These are phyloP conservation scores for Rosellinia necatrix DNA, from an alignment of 2,329 filamentous ascomycete species.

Conservation along the genomic window DNA sequence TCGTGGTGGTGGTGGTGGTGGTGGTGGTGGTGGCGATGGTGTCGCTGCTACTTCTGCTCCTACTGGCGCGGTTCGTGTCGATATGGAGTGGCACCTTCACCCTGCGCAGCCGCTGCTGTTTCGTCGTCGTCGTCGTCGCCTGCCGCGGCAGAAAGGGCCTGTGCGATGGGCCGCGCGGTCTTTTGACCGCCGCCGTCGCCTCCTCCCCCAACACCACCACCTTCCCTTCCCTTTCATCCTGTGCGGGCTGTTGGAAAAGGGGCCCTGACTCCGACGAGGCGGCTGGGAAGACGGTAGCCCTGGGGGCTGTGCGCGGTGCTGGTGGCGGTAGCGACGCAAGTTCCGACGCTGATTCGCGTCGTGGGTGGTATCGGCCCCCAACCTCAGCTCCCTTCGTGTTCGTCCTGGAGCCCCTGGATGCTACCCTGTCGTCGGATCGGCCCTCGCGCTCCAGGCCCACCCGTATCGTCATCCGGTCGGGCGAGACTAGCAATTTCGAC, in stretches of 20 bases:
- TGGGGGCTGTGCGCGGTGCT: not conserved
- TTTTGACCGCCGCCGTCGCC: too few relatives aligned
- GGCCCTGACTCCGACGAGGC: not conserved
- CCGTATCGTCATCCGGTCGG: constrained; percentile 20
- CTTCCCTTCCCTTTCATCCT: not conserved
- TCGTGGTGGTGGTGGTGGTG: too few relatives aligned
- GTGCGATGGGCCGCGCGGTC: too few relatives aligned
- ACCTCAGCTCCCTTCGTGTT: not conserved
- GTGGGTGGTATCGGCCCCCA: not conserved
- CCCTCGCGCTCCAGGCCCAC: constrained; percentile 8
- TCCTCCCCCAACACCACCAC: too few relatives aligned
- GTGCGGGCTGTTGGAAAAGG: not conserved
- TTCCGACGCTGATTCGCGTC: too few relatives aligned
- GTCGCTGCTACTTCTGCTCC: too few relatives aligned
- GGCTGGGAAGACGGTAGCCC: not conserved
- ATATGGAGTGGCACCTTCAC: too few relatives aligned
- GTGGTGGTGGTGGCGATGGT: too few relatives aligned
- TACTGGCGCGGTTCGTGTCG: constrained; percentile 1
- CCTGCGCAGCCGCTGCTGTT: too few relatives aligned
- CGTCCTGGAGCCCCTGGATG: not conserved
- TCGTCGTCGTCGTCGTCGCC: not conserved
- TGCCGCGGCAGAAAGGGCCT: not conserved
- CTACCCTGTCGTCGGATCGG: not conserved
- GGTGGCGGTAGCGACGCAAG: not conserved
- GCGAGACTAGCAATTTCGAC: too few relatives aligned